Percentiles rank a stretch among this genome's conserved stretches.
phyloP scores from a whole-genome alignment of 208 protist species.

The Wallacemonas rigidus region DNA sequence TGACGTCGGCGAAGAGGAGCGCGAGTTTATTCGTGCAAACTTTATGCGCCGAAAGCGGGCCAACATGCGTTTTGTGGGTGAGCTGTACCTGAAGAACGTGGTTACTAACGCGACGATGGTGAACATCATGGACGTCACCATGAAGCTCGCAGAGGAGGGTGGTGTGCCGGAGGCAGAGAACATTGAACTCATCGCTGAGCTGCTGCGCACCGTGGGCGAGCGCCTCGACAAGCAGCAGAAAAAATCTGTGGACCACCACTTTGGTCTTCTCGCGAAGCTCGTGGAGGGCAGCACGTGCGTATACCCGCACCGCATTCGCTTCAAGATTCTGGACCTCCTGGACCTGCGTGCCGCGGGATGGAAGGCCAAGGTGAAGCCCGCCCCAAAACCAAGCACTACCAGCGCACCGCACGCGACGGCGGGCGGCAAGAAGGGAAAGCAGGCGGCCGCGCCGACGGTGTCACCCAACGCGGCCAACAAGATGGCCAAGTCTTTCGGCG shows the following conservation, averaged over 20 bases:
- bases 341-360: conserved; percentile 70
- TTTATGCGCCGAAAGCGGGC: conserved; percentile 83
- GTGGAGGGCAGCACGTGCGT: conserved; percentile 51
- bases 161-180: conserved; percentile 60
- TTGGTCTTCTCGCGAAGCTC: conserved; percentile 47
- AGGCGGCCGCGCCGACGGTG: neutral
- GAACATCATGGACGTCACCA: conserved; percentile 65
- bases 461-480: conserved; percentile 15
- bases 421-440: neutral
- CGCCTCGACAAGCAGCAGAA: conserved; percentile 57
- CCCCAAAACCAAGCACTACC: conserved; percentile 20
- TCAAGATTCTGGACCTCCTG: conserved; percentile 88
- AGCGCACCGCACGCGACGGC: neutral
- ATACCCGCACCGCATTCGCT: conserved; percentile 81
- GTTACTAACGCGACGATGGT: conserved; percentile 72
- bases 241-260: conserved; percentile 56
- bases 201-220: conserved; percentile 76
- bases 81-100: conserved; percentile 81
- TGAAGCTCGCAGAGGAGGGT: conserved; percentile 42
- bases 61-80: conserved; percentile 89
- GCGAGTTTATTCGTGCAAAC: conserved; percentile 53
- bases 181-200: conserved; percentile 82
- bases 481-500: conserved; percentile 19
- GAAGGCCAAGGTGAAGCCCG: conserved; percentile 38
- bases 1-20: conserved; percentile 56